These are phyloP conservation scores for Gossypium gossypioides DNA, from an alignment of 441 rosid genomes.

Conservation along the genomic window DNA sequence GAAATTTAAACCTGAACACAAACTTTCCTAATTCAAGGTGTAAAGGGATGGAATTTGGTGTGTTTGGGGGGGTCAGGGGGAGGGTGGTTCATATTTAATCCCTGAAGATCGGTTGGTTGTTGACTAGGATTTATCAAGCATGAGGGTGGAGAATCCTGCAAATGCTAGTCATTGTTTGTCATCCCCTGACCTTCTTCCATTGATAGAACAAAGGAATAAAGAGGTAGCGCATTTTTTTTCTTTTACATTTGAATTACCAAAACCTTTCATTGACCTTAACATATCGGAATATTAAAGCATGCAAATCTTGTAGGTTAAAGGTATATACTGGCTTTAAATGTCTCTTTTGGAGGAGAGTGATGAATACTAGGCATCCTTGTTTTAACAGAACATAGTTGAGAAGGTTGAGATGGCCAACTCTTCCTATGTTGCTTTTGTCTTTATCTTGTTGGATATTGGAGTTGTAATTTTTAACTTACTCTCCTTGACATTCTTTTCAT, in stretches of 20 bases:
- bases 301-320: background rate
- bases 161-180: constrained; percentile 33
- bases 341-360: background rate
- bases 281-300: background rate
- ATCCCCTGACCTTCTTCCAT: constrained; percentile 33
- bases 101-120: constrained; percentile 22
- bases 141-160: constrained; percentile 35
- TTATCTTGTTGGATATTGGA: background rate
- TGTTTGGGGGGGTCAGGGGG: background rate
- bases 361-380: background rate
- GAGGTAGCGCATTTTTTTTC: constrained; percentile 30
- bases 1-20: background rate
- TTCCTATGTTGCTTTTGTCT: background rate
- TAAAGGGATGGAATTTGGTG: background rate
- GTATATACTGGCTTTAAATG: background rate
- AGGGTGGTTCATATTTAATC: constrained; percentile 2
- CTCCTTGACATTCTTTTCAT: background rate
- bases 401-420: background rate
- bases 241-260: background rate
- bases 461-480: background rate
- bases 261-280: background rate
- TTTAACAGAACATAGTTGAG: background rate
- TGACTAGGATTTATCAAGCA: constrained; percentile 35
- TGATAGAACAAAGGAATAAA: constrained; percentile 31
- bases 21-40: background rate